phyloP scores from a whole-genome alignment of 208 protist genomes.

The Strigomonas oncopelti region DNA sequence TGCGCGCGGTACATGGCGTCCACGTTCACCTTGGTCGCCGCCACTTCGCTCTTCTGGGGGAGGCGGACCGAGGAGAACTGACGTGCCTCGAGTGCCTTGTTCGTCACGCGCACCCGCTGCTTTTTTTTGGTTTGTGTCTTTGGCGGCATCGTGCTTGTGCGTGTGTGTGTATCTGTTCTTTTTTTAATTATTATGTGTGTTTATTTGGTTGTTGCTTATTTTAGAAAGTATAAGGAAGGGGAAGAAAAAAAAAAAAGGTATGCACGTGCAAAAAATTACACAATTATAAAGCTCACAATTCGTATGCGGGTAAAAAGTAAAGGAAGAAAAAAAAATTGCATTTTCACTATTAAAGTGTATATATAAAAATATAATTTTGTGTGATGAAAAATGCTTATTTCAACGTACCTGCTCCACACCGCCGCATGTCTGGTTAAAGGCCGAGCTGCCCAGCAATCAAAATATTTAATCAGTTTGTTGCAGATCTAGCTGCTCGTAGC shows the following conservation, averaged over 20 bases:
- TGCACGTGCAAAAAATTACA: neutral
- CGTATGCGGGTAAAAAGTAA: neutral
- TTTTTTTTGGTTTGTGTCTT: slow-evolving; percentile 35
- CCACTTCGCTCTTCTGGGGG: slow-evolving; percentile 49
- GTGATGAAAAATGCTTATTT: no score
- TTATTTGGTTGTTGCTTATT: neutral
- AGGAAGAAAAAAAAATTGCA: neutral
- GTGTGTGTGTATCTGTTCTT: slow-evolving; percentile 5
- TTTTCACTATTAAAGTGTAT: no score
- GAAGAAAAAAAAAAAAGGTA: slow-evolving; percentile 3
- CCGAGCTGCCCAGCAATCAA: no score
- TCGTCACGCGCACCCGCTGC: slow-evolving; percentile 72
- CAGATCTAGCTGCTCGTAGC: no score
- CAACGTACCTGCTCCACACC: no score
- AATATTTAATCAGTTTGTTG: no score
- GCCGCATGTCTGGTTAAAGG: no score
- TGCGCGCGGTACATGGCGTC: slow-evolving; percentile 42
- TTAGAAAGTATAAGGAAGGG: slow-evolving; percentile 4
- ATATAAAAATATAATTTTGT: no score
- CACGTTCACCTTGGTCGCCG: slow-evolving; percentile 42
- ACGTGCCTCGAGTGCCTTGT: slow-evolving; percentile 69
- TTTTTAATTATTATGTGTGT: neutral
- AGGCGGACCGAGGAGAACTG: slow-evolving; percentile 76
- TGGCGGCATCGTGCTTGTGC: slow-evolving; percentile 17
- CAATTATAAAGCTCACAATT: neutral